Conservation (phyloP, 371 early-diverging fungal genomes). For the Haplosporangium sp. region DNA sequence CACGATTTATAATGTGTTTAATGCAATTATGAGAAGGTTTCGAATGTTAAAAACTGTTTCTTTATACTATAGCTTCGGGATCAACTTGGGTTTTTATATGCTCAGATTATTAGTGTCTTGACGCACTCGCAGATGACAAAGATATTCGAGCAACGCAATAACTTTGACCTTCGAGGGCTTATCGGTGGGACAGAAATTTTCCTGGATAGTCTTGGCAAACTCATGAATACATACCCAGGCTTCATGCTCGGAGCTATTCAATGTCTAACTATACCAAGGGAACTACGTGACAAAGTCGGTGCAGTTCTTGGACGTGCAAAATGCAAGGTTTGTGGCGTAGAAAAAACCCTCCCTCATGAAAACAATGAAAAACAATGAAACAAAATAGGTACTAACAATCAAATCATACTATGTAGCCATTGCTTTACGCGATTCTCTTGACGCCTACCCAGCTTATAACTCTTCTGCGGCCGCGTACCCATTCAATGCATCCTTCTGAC, state of each 20-base stretch:
- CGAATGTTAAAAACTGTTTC: background rate
- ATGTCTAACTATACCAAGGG: constrained; percentile 74
- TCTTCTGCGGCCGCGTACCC: constrained; percentile 79
- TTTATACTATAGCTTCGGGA: constrained; percentile 70
- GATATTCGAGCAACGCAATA: constrained; percentile 89
- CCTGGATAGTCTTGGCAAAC: constrained; percentile 80
- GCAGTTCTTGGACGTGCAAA: constrained; percentile 67
- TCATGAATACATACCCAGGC: constrained; percentile 79
- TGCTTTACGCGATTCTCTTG: constrained; percentile 81
- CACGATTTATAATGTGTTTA: no score
- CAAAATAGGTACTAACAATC: background rate
- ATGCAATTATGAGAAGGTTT: background rate
- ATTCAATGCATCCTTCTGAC: constrained; percentile 88
- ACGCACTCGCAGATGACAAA: constrained; percentile 84
- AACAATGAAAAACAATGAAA: background rate
- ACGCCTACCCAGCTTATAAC: constrained; percentile 83
- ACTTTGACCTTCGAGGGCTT: constrained; percentile 88
- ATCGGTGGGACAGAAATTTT: constrained; percentile 86
- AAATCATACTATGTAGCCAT: background rate
- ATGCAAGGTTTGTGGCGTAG: constrained; percentile 59
- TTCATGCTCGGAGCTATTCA: constrained; percentile 86
- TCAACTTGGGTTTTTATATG: constrained; percentile 85
- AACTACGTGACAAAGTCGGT: constrained; percentile 76
- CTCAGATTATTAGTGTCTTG: constrained; percentile 89
- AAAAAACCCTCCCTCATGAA: no score